Evolutionary conservation across 2,329 filamentous ascomycete genomes (phyloP).

Genomic region (Arthrobotrys iridis): DNA sequence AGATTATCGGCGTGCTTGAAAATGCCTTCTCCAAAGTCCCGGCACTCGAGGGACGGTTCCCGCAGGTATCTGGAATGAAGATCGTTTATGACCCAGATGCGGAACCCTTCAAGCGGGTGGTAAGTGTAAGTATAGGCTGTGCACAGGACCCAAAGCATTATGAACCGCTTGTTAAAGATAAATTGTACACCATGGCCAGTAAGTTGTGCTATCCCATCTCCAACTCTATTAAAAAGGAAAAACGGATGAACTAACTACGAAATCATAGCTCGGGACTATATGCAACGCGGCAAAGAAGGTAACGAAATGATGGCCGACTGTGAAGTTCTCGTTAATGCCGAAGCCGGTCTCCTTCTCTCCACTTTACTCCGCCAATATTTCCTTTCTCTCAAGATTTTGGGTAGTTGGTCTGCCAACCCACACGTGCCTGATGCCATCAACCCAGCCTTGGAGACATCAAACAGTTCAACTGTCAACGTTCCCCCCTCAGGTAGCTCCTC

Average conservation of each 20-base stretch:
- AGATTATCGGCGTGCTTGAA: conserved; percentile 81
- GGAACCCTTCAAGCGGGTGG: conserved; percentile 58
- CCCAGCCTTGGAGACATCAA: conserved; percentile 56
- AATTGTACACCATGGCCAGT: conserved; percentile 78
- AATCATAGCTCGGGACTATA: conserved; percentile 72
- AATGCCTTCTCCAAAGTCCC: conserved; percentile 84
- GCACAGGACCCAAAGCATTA: conserved; percentile 59
- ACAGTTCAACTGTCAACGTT: conserved; percentile 54
- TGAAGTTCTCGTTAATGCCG: conserved; percentile 82
- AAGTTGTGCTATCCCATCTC: conserved; percentile 54
- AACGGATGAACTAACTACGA: neutral
- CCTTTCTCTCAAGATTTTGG: conserved; percentile 81
- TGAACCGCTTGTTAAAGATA: conserved; percentile 70
- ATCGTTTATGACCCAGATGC: conserved; percentile 44
- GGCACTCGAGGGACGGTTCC: conserved; percentile 73
- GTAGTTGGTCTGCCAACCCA: conserved; percentile 74
- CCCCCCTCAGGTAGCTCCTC: conserved; percentile 53
- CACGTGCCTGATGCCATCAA: conserved; percentile 63
- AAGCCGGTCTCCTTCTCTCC: conserved; percentile 86
- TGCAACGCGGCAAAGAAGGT: conserved; percentile 87
- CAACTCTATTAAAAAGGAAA: neutral
- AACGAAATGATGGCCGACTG: conserved; percentile 80
- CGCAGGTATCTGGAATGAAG: conserved; percentile 7
- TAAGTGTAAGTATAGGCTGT: conserved; percentile 30
- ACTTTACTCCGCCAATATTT: conserved; percentile 91